A percentile compares a stretch with the other conserved stretches of the same genome.
These are phyloP conservation scores for Polyporus arcularius DNA, from an alignment of 768 basidiomycete genomes.

Conservation along the genomic window DNA sequence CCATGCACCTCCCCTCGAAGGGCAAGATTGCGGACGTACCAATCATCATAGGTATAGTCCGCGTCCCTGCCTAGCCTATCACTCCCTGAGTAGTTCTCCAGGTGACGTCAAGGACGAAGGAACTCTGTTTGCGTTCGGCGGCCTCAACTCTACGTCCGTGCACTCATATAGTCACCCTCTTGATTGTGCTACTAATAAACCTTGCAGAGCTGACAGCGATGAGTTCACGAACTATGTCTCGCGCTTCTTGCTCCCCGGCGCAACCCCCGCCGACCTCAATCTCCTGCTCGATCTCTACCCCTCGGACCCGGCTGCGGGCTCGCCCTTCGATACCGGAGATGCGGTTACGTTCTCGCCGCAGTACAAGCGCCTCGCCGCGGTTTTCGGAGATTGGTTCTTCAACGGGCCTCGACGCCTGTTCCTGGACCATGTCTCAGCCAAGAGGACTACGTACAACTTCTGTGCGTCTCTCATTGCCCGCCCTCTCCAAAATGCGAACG, in stretches of 20 bases:
- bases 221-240: background rate
- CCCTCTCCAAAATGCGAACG: background rate
- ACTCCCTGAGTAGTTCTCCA: background rate
- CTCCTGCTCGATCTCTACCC: slow-evolving; percentile 11
- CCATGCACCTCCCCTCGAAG: slow-evolving; percentile 42
- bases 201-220: background rate
- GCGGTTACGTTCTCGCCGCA: slow-evolving; percentile 13
- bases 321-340: slow-evolving; percentile 24
- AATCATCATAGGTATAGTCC: slow-evolving; percentile 42
- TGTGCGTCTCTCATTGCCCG: background rate
- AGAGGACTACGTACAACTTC: slow-evolving; percentile 11
- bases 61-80: background rate
- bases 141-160: slow-evolving; percentile 7
- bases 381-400: slow-evolving; percentile 25
- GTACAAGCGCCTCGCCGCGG: slow-evolving; percentile 28
- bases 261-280: background rate
- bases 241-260: background rate
- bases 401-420: slow-evolving; percentile 23
- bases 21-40: slow-evolving; percentile 51
- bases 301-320: slow-evolving; percentile 18
- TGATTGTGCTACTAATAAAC: background rate
- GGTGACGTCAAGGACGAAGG: slow-evolving; percentile 21
- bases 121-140: slow-evolving; percentile 11
- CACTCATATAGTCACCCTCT: background rate
- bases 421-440: background rate